Conservation (phyloP, 2,329 filamentous ascomycete species). For the Graphilbum fragrans region DNA sequence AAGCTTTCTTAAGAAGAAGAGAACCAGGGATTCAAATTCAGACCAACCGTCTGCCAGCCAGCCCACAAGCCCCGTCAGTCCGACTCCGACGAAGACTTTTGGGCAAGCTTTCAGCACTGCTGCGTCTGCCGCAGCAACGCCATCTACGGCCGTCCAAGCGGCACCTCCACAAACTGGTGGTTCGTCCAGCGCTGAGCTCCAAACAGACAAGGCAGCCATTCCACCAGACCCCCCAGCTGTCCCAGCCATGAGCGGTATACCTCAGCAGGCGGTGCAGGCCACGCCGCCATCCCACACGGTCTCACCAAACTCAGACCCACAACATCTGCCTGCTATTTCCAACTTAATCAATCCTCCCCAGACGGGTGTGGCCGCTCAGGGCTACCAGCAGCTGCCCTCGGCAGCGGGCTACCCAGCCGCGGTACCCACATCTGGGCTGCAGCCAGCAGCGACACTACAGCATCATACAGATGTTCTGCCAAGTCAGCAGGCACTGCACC, state of each 20-base stretch:
- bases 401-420: conserved; percentile 7
- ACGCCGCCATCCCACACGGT: conserved; percentile 16
- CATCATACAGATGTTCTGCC: neutral
- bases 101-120: conserved; percentile 26
- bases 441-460: neutral
- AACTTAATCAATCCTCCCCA: conserved; percentile 64
- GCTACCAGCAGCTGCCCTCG: conserved; percentile 15
- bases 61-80: conserved; percentile 50
- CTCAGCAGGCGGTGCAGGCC: conserved; percentile 16
- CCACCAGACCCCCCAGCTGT: conserved; percentile 10
- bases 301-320: conserved; percentile 37
- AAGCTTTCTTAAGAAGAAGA: conserved; percentile 88
- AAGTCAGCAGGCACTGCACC: conserved; percentile 7
- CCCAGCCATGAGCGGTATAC: conserved; percentile 19
- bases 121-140: conserved; percentile 10
- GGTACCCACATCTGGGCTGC: neutral
- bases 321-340: conserved; percentile 69
- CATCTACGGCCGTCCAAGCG: conserved; percentile 7
- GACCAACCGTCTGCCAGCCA: conserved; percentile 56
- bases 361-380: conserved; percentile 26
- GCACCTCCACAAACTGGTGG: conserved; percentile 4
- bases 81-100: conserved; percentile 41
- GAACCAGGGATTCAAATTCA: conserved; percentile 80
- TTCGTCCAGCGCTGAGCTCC: neutral
- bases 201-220: conserved; percentile 21